Percentiles rank a stretch among this genome's conserved stretches.
phyloP scores from a whole-genome alignment of 2,329 filamentous ascomycete species.

The Plectosphaerella sp. region DNA sequence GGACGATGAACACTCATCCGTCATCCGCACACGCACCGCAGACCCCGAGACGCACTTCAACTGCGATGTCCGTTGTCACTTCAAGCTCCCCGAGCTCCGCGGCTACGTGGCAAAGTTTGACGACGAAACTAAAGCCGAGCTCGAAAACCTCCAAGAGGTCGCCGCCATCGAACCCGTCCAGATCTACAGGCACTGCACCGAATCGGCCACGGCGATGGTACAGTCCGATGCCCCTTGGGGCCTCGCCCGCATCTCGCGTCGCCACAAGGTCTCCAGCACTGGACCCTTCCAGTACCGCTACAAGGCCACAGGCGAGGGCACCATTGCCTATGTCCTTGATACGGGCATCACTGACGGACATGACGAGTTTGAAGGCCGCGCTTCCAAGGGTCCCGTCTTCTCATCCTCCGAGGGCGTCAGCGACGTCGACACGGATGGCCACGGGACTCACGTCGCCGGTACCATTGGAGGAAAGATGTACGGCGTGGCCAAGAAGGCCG shows the following conservation, averaged over 20 bases:
- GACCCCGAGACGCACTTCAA: constrained; percentile 1
- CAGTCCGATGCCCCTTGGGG: constrained; percentile 23
- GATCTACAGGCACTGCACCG: constrained; percentile 2
- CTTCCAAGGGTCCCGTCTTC: constrained; percentile 23
- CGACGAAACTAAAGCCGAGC: neutral
- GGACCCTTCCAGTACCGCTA: constrained; percentile 14
- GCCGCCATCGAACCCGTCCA: neutral
- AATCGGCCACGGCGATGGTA: neutral
- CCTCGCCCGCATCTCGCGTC: constrained; percentile 14
- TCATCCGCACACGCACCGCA: neutral
- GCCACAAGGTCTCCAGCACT: neutral
- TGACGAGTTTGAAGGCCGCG: constrained; percentile 37
- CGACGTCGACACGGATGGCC: constrained; percentile 27
- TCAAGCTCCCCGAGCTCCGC: constrained; percentile 1
- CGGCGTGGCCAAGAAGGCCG: constrained; percentile 38
- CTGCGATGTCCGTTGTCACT: neutral
- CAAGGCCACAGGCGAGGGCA: constrained; percentile 14
- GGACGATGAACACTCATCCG: neutral
- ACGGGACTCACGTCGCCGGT: constrained; percentile 42
- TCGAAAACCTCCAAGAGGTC: neutral
- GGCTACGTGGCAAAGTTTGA: constrained; percentile 3
- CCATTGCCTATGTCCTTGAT: constrained; percentile 19
- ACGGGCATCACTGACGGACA: constrained; percentile 17
- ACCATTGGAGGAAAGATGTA: constrained; percentile 36
- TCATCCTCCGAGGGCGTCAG: constrained; percentile 25